Percentiles rank a stretch among this genome's conserved stretches.
Conservation (phyloP, 2,329 filamentous ascomycete species). For the Fusarium fujikuroi region DNA sequence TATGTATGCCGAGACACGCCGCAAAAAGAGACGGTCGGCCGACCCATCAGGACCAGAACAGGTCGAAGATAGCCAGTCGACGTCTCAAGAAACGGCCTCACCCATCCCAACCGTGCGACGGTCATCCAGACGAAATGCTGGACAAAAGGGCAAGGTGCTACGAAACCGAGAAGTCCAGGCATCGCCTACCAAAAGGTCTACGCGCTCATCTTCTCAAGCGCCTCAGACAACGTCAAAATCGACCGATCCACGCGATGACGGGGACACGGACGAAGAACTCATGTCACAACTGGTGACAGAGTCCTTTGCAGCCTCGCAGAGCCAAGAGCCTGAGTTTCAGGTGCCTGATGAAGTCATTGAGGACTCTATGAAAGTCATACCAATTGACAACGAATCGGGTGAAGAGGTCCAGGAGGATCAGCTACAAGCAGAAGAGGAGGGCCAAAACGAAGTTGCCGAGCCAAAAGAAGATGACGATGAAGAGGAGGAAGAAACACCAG, state of each 20-base stretch:
- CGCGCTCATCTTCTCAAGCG: slow-evolving; percentile 5
- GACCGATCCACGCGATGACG: slow-evolving; percentile 37
- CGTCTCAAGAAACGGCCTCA: slow-evolving; percentile 31
- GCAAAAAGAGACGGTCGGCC: slow-evolving; percentile 46
- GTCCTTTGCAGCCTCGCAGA: slow-evolving; percentile 52
- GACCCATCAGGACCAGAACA: slow-evolving; percentile 29
- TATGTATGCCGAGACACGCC: slow-evolving; percentile 36
- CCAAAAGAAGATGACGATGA: slow-evolving; percentile 1
- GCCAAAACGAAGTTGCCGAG: slow-evolving; percentile 5
- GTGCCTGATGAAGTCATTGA: slow-evolving; percentile 15
- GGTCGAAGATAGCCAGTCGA: slow-evolving; percentile 31
- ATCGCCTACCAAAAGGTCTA: slow-evolving; percentile 19
- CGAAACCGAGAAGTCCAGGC: slow-evolving; percentile 18
- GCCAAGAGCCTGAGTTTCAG: slow-evolving; percentile 40
- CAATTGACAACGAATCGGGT: slow-evolving; percentile 3
- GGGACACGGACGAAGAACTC: slow-evolving; percentile 55
- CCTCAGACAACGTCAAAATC: background rate
- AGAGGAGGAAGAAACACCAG: slow-evolving; percentile 3
- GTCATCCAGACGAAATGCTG: slow-evolving; percentile 41
- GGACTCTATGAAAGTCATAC: slow-evolving; percentile 39
- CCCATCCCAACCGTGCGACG: slow-evolving; percentile 36
- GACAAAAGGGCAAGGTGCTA: slow-evolving; percentile 26
- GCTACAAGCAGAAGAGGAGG: background rate
- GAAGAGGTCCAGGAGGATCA: background rate
- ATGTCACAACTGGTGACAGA: slow-evolving; percentile 55